Evolutionary conservation across 2,329 filamentous ascomycete species (phyloP), one percentile per base, ranked within the genome.

Genomic region (Ampelomyces quisqualis): DNA sequence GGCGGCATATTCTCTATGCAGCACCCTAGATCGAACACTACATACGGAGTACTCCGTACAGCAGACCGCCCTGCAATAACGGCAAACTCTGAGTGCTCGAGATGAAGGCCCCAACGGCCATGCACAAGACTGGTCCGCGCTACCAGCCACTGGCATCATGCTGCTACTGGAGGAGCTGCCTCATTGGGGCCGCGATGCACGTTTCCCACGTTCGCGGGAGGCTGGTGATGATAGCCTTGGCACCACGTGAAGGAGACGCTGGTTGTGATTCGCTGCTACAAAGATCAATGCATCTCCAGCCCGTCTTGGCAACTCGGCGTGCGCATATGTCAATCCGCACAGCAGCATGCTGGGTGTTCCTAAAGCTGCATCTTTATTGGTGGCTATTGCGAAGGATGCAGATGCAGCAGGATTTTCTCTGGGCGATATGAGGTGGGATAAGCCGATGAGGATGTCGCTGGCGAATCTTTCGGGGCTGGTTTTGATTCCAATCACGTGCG

Each of bases 81-180:
- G 32, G 26, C 40, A 46, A 43, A 44, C 49, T 64, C 49, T 62
- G 49, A 66, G 50, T 66, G 61, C 56, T 64, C 49, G 39, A 55
- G 40, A 52, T 39, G 38, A 42, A 35, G 34, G 35, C 40, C 46
- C 51, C 53, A 51, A 39, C 40, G 39, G 46, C 57, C 52, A 47
- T 43, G 49, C 53, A 49, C 45, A 45, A 47, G 45, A 21, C 32
- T 49, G 57, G 45, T 45, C 46, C 43, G 46, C 46, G 43, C 45
- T 38, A 51, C 34, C 38, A 51, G 45, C 51, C 46, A 46, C 50
- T 43, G 47, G 27, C 53, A 54, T 55, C 45, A 57, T 51, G 19
- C 27, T 34, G 26, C 26, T 13, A 36, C 15, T 44, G 43, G 40
- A 47, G 27, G 53, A 64, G 50, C 57, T 64, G 53, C 58, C 60